Base-by-base conservation (phyloP, 805 yeast species). In the Brettanomyces anomalus region DNA sequence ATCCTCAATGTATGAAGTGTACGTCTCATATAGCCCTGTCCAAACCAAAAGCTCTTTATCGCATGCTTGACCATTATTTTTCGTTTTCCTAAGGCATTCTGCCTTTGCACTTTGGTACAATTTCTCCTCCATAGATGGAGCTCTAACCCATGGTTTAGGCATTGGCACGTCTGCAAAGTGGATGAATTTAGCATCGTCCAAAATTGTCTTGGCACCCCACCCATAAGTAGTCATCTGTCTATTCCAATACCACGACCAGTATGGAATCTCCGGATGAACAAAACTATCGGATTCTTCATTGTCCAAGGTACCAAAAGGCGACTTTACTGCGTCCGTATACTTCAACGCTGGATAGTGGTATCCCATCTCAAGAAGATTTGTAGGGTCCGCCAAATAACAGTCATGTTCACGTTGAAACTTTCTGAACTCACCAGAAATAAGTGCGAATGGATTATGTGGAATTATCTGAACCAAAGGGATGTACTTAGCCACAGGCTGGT, bases 121-220 rank as follows among this genome's bases (percentile, higher is more conserved):
- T 18, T n/a, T 65, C 43, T 36, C 34, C 3, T 21, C 26, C 17
- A 37, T 14, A 14, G 28, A 36, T 13, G 54, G 41, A 37, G 42
- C 43, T 33, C 55, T 57, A 3, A 53, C 54, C 87, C 87, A 80
- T 4, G 86, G 87, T 52, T 81, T 80, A 0, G 79, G 76, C 5
- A 79, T 57, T 5, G 87, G 87, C 31, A 71, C 68, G 53, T 81
- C 88, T 3, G 82, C 74, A 56, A 75, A 81, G 55, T 81, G 88
- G 24, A 79, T 55, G 42, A 76, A 63, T 51, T 70, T 48, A 4
- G 71, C 57, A 10, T 62, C 55, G 5, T 52, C 46, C 6, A 61
- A 46, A 13, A 58, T 51, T 18, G 52, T 33, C 5, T 37, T 26
- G 3, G 70, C 52, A 24, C 60, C 47, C 76, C 77, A 70, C 4